A percentile compares a stretch with the other conserved stretches of the same genome.
phyloP scores from a whole-genome alignment of 305 asterid genomes.

The Solanum hybrid region DNA sequence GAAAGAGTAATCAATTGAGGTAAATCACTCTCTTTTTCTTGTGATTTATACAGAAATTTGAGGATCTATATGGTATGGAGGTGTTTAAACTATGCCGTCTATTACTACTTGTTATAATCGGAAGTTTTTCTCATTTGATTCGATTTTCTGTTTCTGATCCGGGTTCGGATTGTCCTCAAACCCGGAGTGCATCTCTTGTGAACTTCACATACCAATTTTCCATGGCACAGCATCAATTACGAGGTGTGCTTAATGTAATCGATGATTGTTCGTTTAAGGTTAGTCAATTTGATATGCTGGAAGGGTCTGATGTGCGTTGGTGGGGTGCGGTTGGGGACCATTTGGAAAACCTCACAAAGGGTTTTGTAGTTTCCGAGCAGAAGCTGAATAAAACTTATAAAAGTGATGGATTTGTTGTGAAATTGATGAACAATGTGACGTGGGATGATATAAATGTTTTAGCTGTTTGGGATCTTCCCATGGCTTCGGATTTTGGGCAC shows the following conservation, averaged over 20 bases:
- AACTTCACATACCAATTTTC: constrained; percentile 75
- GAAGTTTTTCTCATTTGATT: constrained; percentile 23
- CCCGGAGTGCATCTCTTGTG: constrained; percentile 38
- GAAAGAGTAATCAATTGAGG: background rate
- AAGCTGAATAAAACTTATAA: constrained; percentile 52
- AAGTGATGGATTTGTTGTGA: constrained; percentile 61
- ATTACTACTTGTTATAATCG: background rate
- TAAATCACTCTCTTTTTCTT: background rate
- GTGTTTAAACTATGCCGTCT: background rate
- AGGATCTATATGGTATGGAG: background rate
- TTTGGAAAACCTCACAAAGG: constrained; percentile 63
- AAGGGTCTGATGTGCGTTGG: constrained; percentile 85
- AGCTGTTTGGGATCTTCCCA: constrained; percentile 76
- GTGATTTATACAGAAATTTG: background rate
- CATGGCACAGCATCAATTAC: constrained; percentile 92
- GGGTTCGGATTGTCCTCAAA: constrained; percentile 37
- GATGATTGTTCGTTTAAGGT: constrained; percentile 78
- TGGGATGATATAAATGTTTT: constrained; percentile 77
- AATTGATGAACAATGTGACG: constrained; percentile 47
- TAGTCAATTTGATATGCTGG: constrained; percentile 76
- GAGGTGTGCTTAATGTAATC: constrained; percentile 55
- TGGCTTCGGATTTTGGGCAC: constrained; percentile 86
- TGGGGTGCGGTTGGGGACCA: constrained; percentile 78
- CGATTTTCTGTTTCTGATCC: constrained; percentile 40
- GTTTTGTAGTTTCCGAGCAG: constrained; percentile 62